Percentiles rank a stretch among this genome's conserved stretches.
Conservation (phyloP, 225 moss, liverwort and hornwort species). For the Marchantia polymorpha region DNA sequence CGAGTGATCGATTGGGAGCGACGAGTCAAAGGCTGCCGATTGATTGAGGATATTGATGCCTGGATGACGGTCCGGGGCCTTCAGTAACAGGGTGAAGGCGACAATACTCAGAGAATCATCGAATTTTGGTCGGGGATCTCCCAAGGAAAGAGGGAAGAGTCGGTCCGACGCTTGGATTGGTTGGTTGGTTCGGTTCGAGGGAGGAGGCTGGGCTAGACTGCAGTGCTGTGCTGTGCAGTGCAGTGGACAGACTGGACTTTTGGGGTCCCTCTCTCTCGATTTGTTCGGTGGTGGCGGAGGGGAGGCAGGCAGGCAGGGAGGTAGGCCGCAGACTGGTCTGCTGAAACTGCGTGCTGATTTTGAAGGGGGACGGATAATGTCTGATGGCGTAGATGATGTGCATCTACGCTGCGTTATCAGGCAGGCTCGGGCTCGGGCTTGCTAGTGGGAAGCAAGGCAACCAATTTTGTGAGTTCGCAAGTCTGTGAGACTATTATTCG, state of each 20-base stretch:
- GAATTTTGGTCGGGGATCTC: slow-evolving; percentile 7
- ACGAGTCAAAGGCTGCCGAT: neutral
- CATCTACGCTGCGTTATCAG: neutral
- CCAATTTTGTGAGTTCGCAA: neutral
- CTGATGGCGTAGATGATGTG: neutral
- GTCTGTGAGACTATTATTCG: neutral
- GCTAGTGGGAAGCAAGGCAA: too few relatives aligned
- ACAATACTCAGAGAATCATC: neutral
- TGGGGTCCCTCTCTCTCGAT: neutral
- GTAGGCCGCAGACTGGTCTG: neutral
- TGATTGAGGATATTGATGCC: slow-evolving; percentile 1
- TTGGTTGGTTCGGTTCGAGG: neutral
- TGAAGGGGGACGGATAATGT: neutral
- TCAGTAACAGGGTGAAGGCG: neutral
- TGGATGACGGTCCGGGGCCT: neutral
- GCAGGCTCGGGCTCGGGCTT: neutral
- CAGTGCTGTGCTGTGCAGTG: neutral
- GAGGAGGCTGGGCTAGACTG: neutral
- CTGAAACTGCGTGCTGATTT: neutral
- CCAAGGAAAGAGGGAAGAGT: neutral
- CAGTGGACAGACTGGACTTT: neutral
- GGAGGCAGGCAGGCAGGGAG: neutral
- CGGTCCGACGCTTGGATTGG: slow-evolving; percentile 2
- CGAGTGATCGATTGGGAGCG: neutral
- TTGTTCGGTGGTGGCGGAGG: neutral